Evolutionary conservation across 768 basidiomycete genomes (phyloP).

Genomic region (Butyriboletus loyo): DNA sequence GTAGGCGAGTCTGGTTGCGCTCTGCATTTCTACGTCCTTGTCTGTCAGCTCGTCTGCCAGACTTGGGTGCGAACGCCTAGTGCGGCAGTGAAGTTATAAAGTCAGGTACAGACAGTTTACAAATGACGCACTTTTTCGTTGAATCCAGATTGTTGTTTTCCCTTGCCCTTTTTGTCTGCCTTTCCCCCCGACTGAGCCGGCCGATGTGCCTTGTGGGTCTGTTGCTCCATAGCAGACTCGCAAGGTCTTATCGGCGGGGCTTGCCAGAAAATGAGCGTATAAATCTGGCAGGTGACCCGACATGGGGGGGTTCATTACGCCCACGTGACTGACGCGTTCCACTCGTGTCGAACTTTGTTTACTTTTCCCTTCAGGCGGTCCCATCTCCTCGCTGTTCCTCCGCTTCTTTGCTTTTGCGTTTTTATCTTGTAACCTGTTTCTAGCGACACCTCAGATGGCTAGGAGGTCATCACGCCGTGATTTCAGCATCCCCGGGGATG

Average conservation of each 20-base stretch:
- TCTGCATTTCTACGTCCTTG: conserved; percentile 91
- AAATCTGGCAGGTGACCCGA: conserved; percentile 19
- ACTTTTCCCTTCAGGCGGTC: background rate
- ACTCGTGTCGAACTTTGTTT: conserved; percentile 21
- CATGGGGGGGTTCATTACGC: conserved; percentile 10
- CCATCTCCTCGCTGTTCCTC: conserved; percentile 5
- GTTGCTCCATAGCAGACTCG: conserved; percentile 55
- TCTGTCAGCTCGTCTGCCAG: conserved; percentile 83
- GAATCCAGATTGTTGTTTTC: conserved; percentile 68
- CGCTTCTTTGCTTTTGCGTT: conserved; percentile 13
- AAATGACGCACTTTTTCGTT: conserved; percentile 75
- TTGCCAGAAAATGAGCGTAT: background rate
- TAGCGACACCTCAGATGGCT: conserved; percentile 23
- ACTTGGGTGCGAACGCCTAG: conserved; percentile 88
- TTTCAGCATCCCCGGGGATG: conserved; percentile 64
- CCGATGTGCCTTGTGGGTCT: conserved; percentile 80
- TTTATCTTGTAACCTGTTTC: conserved; percentile 14
- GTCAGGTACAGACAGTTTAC: background rate
- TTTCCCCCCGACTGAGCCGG: conserved; percentile 69
- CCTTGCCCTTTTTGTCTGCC: conserved; percentile 74
- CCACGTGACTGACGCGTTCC: conserved; percentile 32
- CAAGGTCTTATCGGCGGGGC: background rate
- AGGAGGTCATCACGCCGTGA: conserved; percentile 33
- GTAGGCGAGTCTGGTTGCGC: conserved; percentile 89
- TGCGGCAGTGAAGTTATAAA: background rate